Evolutionary conservation across 202 grass and related monocot species (phyloP).

Genomic region (Hordeum pubiflorum): DNA sequence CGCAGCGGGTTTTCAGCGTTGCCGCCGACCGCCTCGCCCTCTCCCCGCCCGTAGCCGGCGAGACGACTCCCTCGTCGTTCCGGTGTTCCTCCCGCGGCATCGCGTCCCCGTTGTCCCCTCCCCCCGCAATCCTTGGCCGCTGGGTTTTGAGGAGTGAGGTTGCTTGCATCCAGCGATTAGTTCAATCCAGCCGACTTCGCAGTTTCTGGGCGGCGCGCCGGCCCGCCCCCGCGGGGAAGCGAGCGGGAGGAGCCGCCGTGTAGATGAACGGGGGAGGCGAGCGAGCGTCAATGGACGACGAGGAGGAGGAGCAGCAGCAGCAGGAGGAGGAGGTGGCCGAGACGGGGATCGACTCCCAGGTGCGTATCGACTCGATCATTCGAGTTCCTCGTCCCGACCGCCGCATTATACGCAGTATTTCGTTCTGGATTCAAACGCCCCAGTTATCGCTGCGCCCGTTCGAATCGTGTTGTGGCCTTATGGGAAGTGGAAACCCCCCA

Average conservation of each 20-base stretch:
- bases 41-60: not conserved
- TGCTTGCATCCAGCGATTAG: not conserved
- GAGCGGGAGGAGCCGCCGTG: not conserved
- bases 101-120: not conserved
- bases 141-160: not conserved
- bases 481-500: slow-evolving; percentile 1
- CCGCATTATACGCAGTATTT: not conserved
- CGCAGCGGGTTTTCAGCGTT: not conserved
- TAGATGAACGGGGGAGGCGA: not conserved
- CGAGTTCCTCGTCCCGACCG: not conserved
- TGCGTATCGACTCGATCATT: slow-evolving; percentile 12
- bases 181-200: not conserved
- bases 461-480: not conserved
- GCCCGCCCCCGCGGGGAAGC: too few species aligned
- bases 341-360: slow-evolving; percentile 57
- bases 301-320: slow-evolving; percentile 8
- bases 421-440: not conserved
- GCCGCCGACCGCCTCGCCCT: too few species aligned
- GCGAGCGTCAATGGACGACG: slow-evolving; percentile 31
- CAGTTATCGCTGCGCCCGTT: not conserved
- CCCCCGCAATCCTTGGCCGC: not conserved
- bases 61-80: not conserved
- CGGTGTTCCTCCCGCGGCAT: not conserved
- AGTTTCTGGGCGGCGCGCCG: not conserved
- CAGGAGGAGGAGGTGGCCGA: slow-evolving; percentile 42